Evolutionary conservation across 1,284 basidiomycete genomes (phyloP).

Genomic region (Ustilago xerochloae): DNA sequence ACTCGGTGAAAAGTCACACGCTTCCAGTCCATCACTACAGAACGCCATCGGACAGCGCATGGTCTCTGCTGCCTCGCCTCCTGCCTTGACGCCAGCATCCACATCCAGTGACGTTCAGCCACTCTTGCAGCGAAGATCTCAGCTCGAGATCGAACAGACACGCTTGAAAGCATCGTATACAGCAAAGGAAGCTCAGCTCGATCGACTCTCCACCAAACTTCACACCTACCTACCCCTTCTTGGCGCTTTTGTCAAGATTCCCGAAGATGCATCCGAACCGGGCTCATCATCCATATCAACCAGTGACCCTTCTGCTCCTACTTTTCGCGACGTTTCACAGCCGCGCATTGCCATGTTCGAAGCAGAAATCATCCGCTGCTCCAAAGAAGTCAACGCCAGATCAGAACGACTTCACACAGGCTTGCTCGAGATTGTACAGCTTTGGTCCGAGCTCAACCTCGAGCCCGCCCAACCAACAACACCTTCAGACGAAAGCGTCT

Average conservation of each 20-base stretch:
- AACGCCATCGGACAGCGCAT: slow-evolving; percentile 47
- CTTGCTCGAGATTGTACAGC: slow-evolving; percentile 58
- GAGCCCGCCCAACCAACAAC: slow-evolving; percentile 40
- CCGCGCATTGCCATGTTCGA: slow-evolving; percentile 41
- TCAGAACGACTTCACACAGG: slow-evolving; percentile 50
- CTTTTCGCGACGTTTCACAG: slow-evolving; percentile 47
- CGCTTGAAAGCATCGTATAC: slow-evolving; percentile 38
- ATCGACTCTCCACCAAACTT: slow-evolving; percentile 35
- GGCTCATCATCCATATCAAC: not conserved
- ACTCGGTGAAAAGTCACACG: slow-evolving; percentile 33
- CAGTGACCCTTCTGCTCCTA: not conserved
- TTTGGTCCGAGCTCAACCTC: slow-evolving; percentile 62
- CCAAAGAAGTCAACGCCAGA: slow-evolving; percentile 51
- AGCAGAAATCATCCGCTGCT: slow-evolving; percentile 52
- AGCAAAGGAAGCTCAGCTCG: slow-evolving; percentile 36
- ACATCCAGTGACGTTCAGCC: slow-evolving; percentile 17
- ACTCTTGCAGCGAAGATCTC: slow-evolving; percentile 44
- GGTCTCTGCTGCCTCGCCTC: slow-evolving; percentile 35
- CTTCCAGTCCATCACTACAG: slow-evolving; percentile 32
- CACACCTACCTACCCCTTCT: slow-evolving; percentile 47
- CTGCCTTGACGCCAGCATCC: slow-evolving; percentile 9
- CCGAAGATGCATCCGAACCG: slow-evolving; percentile 10
- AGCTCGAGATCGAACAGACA: slow-evolving; percentile 33
- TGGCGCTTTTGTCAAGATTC: slow-evolving; percentile 40
- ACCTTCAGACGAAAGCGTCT: slow-evolving; percentile 39